Evolutionary conservation across 768 basidiomycete genomes (phyloP), one percentile per base, ranked within the genome.

Genomic region (Phlegmacium glaucopus): DNA sequence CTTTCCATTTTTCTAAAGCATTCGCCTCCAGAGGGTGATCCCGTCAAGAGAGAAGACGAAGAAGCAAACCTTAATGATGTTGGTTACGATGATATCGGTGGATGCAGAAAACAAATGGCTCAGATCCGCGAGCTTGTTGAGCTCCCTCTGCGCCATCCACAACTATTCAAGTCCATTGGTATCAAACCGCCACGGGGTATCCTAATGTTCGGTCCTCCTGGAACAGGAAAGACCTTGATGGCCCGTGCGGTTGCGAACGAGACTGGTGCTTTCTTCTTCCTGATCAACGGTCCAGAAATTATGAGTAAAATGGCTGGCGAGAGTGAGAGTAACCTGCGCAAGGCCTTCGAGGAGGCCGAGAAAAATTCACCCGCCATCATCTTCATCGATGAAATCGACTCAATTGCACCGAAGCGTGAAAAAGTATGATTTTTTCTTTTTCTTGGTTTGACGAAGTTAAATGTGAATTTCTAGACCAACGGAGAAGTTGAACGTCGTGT

Each of bases 291-390:
- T 45, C 96, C 96, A 43, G 96, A 99, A 70, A 98, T 99, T 67
- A 99, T 99, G 96, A 91, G 88, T 59, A 98, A 99, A 78, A 99
- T 99, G 96, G 96, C 96, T 44, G 96, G 96, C 57, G 96, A 99
- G 73, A 87, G 83, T 64, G 96, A 99, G 68, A 93, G 90, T 62
- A 99, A 99, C 69, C 73, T 99, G 52, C 76, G 96, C 57, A 99
- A 99, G 69, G 95, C 96, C 22, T 98, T 98, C 65, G 96, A 98
- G 69, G 96, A 99, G 73, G 95, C 96, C 3, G 96, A 99, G 75
- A 99, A 99, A 80, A 99, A 98, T 74, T 94, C 91, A 1, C 96
- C 96, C 17, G 88, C 96, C 28, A 99, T 99, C 75, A 99, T 99
- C 74, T 99, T 99, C 76, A 97, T 97, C 62, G 96, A 99, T 70